A percentile compares a stretch with the other conserved stretches of the same genome.
phyloP scores from a whole-genome alignment of 2,329 filamentous ascomycete genomes.

The Pochonia chlamydosporia region DNA sequence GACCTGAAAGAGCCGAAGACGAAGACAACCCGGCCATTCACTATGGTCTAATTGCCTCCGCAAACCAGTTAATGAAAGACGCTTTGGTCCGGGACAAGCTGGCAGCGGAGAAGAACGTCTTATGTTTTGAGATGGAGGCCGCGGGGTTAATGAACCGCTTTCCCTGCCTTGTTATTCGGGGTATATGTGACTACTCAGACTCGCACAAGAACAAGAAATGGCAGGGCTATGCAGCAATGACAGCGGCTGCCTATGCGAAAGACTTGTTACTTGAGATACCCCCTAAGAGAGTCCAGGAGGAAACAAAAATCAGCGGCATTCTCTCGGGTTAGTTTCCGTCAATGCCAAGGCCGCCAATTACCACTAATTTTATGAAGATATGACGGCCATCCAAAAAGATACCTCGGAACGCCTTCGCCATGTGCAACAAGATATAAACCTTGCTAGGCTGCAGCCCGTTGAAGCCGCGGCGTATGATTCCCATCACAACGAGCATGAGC shows the following conservation, averaged over 20 bases:
- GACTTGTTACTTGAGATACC: constrained; percentile 15
- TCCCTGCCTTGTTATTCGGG: constrained; percentile 25
- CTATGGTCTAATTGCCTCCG: not conserved
- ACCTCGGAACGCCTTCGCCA: no score
- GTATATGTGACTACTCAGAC: constrained; percentile 30
- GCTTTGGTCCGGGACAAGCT: constrained; percentile 16
- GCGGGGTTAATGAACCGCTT: constrained; percentile 22
- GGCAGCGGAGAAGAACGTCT: not conserved
- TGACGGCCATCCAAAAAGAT: no score
- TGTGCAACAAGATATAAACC: no score
- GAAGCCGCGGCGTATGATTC: no score
- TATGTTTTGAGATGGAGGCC: constrained; percentile 22
- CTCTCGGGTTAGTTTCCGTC: constrained; percentile 5
- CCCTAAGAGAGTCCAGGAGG: constrained; percentile 9
- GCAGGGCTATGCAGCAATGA: constrained; percentile 23
- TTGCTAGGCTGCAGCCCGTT: no score
- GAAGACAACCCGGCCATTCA: not conserved
- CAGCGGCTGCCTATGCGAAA: constrained; percentile 23
- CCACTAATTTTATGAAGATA: no score
- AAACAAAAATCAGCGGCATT: constrained; percentile 8
- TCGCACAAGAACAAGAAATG: constrained; percentile 24
- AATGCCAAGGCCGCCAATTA: no score
- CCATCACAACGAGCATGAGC: no score
- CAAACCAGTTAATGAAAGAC: not conserved
- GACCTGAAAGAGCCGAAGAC: not conserved